These are phyloP conservation scores for Papiliotrema terrestris DNA, from an alignment of 1,284 basidiomycete genomes.

Conservation along the genomic window DNA sequence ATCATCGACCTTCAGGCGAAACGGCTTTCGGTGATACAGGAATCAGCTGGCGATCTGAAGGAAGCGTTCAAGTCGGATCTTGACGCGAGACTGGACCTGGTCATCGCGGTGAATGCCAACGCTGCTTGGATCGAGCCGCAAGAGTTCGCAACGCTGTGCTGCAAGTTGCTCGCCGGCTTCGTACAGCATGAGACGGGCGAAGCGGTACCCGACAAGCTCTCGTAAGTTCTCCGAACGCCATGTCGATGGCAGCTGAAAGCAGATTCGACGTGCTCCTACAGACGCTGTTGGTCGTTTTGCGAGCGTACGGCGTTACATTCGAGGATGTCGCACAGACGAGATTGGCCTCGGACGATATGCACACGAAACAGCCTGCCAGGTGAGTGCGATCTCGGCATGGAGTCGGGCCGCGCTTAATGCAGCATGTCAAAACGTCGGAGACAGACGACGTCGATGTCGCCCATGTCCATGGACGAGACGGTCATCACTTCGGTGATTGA, in stretches of 20 bases:
- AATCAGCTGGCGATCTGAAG: constrained; percentile 8
- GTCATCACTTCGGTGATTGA: constrained; percentile 18
- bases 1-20: constrained; percentile 8
- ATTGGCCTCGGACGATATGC: constrained; percentile 8
- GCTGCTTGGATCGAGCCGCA: constrained; percentile 15
- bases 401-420: neutral
- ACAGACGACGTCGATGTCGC: neutral
- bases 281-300: constrained; percentile 18
- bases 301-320: constrained; percentile 23
- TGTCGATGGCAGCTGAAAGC: neutral
- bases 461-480: constrained; percentile 17
- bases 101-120: constrained; percentile 33
- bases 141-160: constrained; percentile 22
- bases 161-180: constrained; percentile 6
- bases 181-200: neutral
- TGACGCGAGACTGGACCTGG: constrained; percentile 27
- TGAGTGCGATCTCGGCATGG: neutral
- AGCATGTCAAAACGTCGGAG: constrained; percentile 18
- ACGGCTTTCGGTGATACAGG: no score
- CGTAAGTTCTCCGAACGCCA: neutral
- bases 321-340: constrained; percentile 17
- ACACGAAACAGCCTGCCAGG: constrained; percentile 18
- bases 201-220: no score
- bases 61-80: neutral
- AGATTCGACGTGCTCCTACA: constrained; percentile 14